Percentiles rank a stretch among this genome's conserved stretches.
Evolutionary conservation across 805 yeast genomes (phyloP).

Genomic region (Candida xyloterini): DNA sequence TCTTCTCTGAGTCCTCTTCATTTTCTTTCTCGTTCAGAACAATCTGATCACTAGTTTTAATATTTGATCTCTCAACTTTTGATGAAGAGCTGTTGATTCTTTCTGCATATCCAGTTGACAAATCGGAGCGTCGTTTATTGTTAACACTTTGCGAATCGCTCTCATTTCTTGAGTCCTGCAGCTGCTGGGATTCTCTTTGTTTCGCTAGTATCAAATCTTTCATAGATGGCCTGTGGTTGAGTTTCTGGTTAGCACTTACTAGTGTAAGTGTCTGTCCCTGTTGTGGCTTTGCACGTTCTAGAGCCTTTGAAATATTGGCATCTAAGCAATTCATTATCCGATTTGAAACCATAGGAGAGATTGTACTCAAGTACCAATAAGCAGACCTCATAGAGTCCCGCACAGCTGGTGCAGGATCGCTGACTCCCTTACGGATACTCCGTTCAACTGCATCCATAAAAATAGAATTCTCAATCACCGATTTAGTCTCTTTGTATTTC

Average conservation of each 20-base stretch:
- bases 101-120: slow-evolving; percentile 2
- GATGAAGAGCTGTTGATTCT: slow-evolving; percentile 5
- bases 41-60: neutral
- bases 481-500: slow-evolving; percentile 41
- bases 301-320: slow-evolving; percentile 48
- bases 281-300: slow-evolving; percentile 53
- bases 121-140: slow-evolving; percentile 1
- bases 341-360: slow-evolving; percentile 54
- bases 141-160: neutral
- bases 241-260: slow-evolving; percentile 6
- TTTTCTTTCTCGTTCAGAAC: slow-evolving; percentile 13
- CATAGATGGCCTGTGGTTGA: slow-evolving; percentile 43
- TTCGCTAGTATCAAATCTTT: slow-evolving; percentile 46
- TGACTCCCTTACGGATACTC: slow-evolving; percentile 55
- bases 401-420: slow-evolving; percentile 79
- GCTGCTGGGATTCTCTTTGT: slow-evolving; percentile 29
- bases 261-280: slow-evolving; percentile 14
- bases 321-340: slow-evolving; percentile 38
- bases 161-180: neutral
- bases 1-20: slow-evolving; percentile 12
- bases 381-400: slow-evolving; percentile 71
- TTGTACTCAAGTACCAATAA: slow-evolving; percentile 64
- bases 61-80: neutral
- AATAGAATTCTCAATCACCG: slow-evolving; percentile 30
- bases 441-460: slow-evolving; percentile 46